Evolutionary conservation across 495 filamentous ascomycete species (phyloP).

Genomic region (Aspergillus funiculosus): DNA sequence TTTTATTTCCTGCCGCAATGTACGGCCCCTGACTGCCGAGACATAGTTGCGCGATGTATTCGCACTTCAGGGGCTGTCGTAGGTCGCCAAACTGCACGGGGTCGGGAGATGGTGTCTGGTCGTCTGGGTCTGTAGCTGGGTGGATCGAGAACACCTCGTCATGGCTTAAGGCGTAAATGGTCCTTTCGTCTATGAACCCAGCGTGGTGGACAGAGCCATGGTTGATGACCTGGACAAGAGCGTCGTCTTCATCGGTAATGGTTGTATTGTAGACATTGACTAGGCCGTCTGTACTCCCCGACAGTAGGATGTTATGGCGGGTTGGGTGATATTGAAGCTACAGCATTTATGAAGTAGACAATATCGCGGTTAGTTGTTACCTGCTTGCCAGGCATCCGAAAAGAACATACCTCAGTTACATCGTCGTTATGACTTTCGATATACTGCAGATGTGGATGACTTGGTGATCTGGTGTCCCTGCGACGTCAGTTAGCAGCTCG

Average conservation of each 20-base stretch:
- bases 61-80: conserved; percentile 61
- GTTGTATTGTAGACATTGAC: conserved; percentile 77
- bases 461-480: conserved; percentile 63
- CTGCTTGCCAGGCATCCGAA: not conserved
- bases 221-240: conserved; percentile 80
- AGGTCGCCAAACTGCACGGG: conserved; percentile 70
- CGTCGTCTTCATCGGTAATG: conserved; percentile 77
- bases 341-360: not conserved
- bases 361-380: not conserved
- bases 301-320: conserved; percentile 59
- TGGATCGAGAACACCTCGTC: conserved; percentile 79
- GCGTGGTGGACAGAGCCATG: conserved; percentile 81
- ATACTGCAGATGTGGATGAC: conserved; percentile 54
- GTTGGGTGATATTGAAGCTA: conserved; percentile 69
- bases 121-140: conserved; percentile 55
- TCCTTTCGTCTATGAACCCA: conserved; percentile 64
- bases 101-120: conserved; percentile 42
- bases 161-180: conserved; percentile 71
- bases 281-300: conserved; percentile 87
- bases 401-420: conserved; percentile 62
- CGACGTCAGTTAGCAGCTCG: conserved; percentile 31
- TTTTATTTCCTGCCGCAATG: conserved; percentile 41
- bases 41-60: conserved; percentile 75
- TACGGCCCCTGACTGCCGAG: conserved; percentile 45
- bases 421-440: conserved; percentile 89